Evolutionary conservation across 2,329 filamentous ascomycete genomes (phyloP), one percentile per base, ranked within the genome.

Genomic region (Hortaea sp.): DNA sequence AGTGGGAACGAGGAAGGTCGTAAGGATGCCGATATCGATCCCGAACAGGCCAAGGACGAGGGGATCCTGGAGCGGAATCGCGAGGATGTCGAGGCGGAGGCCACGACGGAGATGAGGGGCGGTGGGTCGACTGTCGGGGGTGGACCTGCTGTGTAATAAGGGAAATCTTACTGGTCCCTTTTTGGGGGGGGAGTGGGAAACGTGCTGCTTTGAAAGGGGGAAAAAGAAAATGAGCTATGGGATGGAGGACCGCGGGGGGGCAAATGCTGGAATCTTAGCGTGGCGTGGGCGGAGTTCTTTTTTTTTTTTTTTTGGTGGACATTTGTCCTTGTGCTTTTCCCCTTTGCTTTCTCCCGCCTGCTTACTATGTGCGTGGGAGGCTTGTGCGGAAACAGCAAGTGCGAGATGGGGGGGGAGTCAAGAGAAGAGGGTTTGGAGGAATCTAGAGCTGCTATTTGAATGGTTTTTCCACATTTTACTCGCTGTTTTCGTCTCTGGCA

Each of bases 1-100:
- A 20, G 20, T 20, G 20, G 20, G 20, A 20, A 20, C 20, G 20
- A 20, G 20, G 20, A 20, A 20, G 20, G 20, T 20, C 2, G 20
- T 20, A 20, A 20, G 20, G 20, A 20, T 4, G 20, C 20, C 20
- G 20, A 20, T 20, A 4, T 20, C 20, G 20, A 20, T 20, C 20
- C 12, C 43, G 41, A 13, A 41, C 41, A 40, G 45, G 40, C 7
- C 42, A 45, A 32, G 42, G 43, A 61, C 29, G 58, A 58, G 35
- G 62, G 59, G n/a, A 44, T 54, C 9, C 44, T 50, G 42, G 60
- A 65, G 48, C 49, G 62, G 6, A 53, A 53, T 20, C 47, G 53
- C 3, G 57, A 62, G 29, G 55, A 64, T 38, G 54, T 54, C 2
- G 48, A 54, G 3, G 62, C 49, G 5, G 63, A 65, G 48, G 58